Percentiles rank a stretch among this genome's conserved stretches.
Conservation (phyloP, 2,329 filamentous ascomycete genomes). For the Bipolaris oryzae region DNA sequence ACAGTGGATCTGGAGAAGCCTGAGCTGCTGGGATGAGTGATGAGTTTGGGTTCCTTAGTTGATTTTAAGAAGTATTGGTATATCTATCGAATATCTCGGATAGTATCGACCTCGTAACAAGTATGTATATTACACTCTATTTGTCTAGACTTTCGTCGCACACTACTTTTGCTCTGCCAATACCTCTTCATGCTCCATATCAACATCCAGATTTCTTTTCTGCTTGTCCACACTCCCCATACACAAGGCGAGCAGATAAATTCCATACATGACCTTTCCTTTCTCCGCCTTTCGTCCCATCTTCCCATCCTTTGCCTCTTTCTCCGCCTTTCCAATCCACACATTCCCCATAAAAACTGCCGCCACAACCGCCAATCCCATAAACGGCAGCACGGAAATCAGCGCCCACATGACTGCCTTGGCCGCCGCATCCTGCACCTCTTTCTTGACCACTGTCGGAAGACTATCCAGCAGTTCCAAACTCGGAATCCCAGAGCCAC, state of each 20-base stretch:
- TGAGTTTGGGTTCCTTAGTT: neutral
- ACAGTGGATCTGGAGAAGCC: neutral
- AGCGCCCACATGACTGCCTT: slow-evolving; percentile 70
- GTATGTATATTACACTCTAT: neutral
- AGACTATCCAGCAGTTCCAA: slow-evolving; percentile 49
- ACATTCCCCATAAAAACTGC: slow-evolving; percentile 59
- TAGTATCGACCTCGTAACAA: neutral
- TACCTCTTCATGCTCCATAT: slow-evolving; percentile 12
- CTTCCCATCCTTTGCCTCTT: slow-evolving; percentile 18
- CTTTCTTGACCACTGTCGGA: slow-evolving; percentile 43
- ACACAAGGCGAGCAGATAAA: slow-evolving; percentile 26
- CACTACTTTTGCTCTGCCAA: neutral
- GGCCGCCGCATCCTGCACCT: slow-evolving; percentile 54
- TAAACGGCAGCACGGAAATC: slow-evolving; percentile 65
- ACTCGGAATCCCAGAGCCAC: slow-evolving; percentile 27
- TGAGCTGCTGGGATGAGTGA: neutral
- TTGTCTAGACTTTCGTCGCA: neutral
- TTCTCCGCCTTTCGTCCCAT: slow-evolving; percentile 7
- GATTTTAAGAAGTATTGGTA: too few relatives aligned
- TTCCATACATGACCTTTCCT: slow-evolving; percentile 28
- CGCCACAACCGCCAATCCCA: slow-evolving; percentile 56
- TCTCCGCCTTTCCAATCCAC: slow-evolving; percentile 51
- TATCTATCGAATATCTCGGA: neutral
- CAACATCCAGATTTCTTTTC: slow-evolving; percentile 26
- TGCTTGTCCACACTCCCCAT: slow-evolving; percentile 13